These are phyloP conservation scores for Gnomoniopsis smithogilvyi DNA, from an alignment of 2,329 filamentous ascomycete species.

Conservation along the genomic window DNA sequence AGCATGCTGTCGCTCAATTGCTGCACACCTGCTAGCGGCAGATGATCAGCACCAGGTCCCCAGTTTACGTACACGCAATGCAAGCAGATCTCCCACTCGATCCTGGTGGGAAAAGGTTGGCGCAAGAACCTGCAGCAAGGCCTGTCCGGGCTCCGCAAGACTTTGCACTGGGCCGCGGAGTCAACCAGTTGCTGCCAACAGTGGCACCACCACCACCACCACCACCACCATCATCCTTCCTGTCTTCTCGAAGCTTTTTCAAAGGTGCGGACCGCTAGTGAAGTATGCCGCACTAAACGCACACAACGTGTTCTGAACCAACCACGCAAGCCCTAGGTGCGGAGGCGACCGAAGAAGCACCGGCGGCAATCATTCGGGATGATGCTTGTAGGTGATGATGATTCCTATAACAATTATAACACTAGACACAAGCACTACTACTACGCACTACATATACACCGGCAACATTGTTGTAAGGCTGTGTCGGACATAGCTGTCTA, in stretches of 20 bases:
- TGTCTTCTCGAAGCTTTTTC: background rate
- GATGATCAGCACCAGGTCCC: conserved; percentile 3
- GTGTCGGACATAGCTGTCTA: background rate
- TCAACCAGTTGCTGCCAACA: background rate
- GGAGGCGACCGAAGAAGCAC: conserved; percentile 13
- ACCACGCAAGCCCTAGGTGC: background rate
- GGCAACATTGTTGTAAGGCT: conserved; percentile 9
- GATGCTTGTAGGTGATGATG: background rate
- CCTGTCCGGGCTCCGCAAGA: background rate
- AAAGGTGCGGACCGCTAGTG: background rate
- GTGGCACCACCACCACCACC: background rate
- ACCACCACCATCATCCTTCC: too few relatives aligned
- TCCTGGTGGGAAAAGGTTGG: background rate
- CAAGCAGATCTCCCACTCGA: background rate
- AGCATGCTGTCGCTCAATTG: background rate
- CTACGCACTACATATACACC: too few relatives aligned
- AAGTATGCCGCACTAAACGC: background rate
- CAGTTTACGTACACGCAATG: background rate
- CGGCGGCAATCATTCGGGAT: background rate
- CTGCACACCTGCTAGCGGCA: background rate
- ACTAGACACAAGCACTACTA: background rate
- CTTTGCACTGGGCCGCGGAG: background rate
- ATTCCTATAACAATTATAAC: background rate
- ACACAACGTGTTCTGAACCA: conserved; percentile 1
- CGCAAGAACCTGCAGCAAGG: too few relatives aligned